Base-by-base conservation (phyloP, 345 rosid species). In the Eucalyptus melliodora region DNA sequence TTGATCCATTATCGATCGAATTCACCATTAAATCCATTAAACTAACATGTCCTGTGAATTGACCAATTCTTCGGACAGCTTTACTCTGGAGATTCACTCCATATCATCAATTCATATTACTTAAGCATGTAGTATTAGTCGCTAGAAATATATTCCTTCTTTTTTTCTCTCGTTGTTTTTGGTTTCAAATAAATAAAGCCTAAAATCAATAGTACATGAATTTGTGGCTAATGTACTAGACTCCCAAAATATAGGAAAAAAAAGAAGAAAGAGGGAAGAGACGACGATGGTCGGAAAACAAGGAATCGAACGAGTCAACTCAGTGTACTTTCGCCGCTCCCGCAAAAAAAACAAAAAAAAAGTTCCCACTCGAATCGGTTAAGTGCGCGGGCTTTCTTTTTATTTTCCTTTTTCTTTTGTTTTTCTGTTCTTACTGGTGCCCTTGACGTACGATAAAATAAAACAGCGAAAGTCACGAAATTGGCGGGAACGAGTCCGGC, bases 91-190 rank as follows among this genome's bases (percentile, higher is more conserved):
- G 1, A 37, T 37, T 10, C 11, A 72, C 3, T 10, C 14, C 2
- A 21, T 1, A 3, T 19, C 0, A 0, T 72, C 1, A 1, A 34
- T 34, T 72, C 2, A 3, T 12, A 31, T 17, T 34, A 17, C 13
- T 34, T 9, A 16, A 69, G 40, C 4, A 3, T 9, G 13, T 9
- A 19, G 2, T 9, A 17, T 4, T 17, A 9, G 5, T n/a, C 2
- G 6, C 37, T n/a, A n/a, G 17, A 15, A 65, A 65, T 27, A n/a
- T 7, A 69, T 69, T 34, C 37, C 77, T 72, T 72, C 26, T 10
- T 72, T 37, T 10, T 19, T 34, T 37, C 4, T 6, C 15, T 1
- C 3, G 2, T n/a, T n/a, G 11, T 7, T 19, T 34, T 17, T 37
- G 13, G 82, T 8, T 72, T 10, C 82, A 10, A 72, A 19, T 3